These are phyloP conservation scores for Catunica adiposa DNA, from an alignment of 2,329 filamentous ascomycete genomes.

Conservation along the genomic window DNA sequence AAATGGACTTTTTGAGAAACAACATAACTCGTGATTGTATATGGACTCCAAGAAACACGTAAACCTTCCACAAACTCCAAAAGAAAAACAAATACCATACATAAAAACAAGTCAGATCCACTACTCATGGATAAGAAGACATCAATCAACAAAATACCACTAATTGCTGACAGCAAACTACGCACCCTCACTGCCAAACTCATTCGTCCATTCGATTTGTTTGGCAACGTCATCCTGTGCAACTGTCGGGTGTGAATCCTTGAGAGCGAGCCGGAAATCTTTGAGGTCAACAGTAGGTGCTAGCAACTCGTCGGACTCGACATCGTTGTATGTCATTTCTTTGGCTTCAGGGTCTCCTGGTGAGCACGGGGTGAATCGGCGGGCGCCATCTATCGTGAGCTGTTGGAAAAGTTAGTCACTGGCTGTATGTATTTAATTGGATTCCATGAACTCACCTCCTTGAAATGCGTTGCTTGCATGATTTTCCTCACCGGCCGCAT, in stretches of 20 bases:
- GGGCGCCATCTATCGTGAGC: conserved; percentile 51
- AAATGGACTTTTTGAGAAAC: not conserved
- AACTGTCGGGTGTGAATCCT: conserved; percentile 75
- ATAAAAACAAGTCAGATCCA: not conserved
- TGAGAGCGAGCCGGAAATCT: conserved; percentile 87
- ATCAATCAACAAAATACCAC: not conserved
- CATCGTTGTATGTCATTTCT: conserved; percentile 86
- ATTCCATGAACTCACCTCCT: conserved; percentile 44
- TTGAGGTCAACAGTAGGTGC: conserved; percentile 77
- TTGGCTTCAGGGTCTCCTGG: conserved; percentile 71
- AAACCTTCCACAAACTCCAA: conserved; percentile 4
- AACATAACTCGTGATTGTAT: not conserved
- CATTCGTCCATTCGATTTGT: conserved; percentile 85
- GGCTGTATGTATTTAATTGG: not conserved
- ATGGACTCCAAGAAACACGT: not conserved
- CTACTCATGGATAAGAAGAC: too few relatives aligned
- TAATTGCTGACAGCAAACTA: conserved; percentile 19
- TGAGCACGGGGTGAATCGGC: conserved; percentile 76
- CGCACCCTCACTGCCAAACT: conserved; percentile 83
- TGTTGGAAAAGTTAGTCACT: conserved; percentile 23
- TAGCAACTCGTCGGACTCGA: conserved; percentile 68
- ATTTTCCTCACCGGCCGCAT: conserved; percentile 98
- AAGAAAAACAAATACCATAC: not conserved
- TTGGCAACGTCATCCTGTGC: conserved; percentile 67
- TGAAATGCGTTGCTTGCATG: conserved; percentile 94